Base-by-base conservation (phyloP, 1,284 basidiomycete species). In the Taiwanofungus camphoratus region DNA sequence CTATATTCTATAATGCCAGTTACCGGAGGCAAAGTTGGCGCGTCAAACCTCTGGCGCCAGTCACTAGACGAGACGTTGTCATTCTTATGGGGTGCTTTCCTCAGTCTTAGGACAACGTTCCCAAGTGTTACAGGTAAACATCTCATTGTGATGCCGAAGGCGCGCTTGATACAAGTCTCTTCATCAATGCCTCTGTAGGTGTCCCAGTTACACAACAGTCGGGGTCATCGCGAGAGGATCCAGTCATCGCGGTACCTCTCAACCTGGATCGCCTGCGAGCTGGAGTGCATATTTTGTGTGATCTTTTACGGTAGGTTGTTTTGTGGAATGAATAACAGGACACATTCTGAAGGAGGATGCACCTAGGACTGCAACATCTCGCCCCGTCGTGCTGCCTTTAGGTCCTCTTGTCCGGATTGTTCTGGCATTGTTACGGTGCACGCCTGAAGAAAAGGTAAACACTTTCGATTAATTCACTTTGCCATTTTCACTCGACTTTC, bases 11-110 rank as follows among this genome's bases (percentile, higher is more conserved):
- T 69, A 12, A 66, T 90, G 5, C 82, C 81, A 60, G 62, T 74
- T 23, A 81, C 82, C 1, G 86, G 85, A 15, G 87, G 87, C 2
- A 90, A 87, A 62, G 79, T 85, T 4, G 83, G 81, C 15, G 77
- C 79, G n/a, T 68, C 74, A 4, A 74, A 65, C 39, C 54, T 82
- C 9, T 90, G 87, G 87, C 72, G 80, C 48, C 87, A 84, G 56
- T 74, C 76, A 11, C 46, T 88, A 19, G 82, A 88, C 36, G 82
- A 83, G 33, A 77, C 79, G 0, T 48, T 89, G 32, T 63, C 64
- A 1, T 78, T 82, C 54, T 76, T 73, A 13, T 84, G 77, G 77
- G 67, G 64, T 42, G 72, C 82, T 7, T 74, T 85, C 53, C 49
- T 62, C n/a, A 60, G 67, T 7, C 45, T 88, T 35, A 67, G 82